A percentile compares a stretch with the other conserved stretches of the same genome.
Evolutionary conservation across 2,329 filamentous ascomycete species (phyloP).

Genomic region (Cordyceps javanica): DNA sequence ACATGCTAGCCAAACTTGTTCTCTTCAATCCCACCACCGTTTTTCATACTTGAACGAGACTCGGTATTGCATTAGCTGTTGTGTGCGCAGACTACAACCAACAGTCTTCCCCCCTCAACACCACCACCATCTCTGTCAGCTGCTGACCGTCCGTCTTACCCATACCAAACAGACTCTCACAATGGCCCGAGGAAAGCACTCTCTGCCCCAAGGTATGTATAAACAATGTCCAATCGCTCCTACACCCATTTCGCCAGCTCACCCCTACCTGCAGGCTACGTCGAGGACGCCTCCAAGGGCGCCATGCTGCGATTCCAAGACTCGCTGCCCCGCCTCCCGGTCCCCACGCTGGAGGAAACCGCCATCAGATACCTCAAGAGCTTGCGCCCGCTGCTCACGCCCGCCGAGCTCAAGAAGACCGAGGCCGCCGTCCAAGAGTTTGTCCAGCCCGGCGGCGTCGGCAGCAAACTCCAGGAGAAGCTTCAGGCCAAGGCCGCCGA

Average conservation of each 20-base stretch:
- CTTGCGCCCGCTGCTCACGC: conserved; percentile 66
- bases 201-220: conserved; percentile 44
- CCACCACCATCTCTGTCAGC: not conserved
- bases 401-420: conserved; percentile 62
- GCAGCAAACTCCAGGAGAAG: conserved; percentile 80
- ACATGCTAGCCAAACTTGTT: not conserved
- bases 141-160: conserved; percentile 10
- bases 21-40: not conserved
- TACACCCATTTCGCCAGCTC: not conserved
- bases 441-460: conserved; percentile 76
- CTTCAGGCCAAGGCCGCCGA: conserved; percentile 73
- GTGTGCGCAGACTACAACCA: not conserved
- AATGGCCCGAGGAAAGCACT: conserved; percentile 57
- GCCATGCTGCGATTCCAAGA: conserved; percentile 81
- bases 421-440: conserved; percentile 85
- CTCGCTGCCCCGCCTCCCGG: conserved; percentile 72
- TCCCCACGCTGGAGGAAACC: conserved; percentile 78
- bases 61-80: not conserved
- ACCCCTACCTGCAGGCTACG: conserved; percentile 52
- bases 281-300: conserved; percentile 72
- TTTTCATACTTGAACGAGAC: not conserved
- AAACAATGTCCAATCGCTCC: not conserved
- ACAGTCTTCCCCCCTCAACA: not conserved
- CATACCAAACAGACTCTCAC: conserved; percentile 19
- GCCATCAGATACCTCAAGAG: conserved; percentile 74